Evolutionary conservation across 352 stramenopile species (phyloP).

Genomic region (Phytophthora sp.): DNA sequence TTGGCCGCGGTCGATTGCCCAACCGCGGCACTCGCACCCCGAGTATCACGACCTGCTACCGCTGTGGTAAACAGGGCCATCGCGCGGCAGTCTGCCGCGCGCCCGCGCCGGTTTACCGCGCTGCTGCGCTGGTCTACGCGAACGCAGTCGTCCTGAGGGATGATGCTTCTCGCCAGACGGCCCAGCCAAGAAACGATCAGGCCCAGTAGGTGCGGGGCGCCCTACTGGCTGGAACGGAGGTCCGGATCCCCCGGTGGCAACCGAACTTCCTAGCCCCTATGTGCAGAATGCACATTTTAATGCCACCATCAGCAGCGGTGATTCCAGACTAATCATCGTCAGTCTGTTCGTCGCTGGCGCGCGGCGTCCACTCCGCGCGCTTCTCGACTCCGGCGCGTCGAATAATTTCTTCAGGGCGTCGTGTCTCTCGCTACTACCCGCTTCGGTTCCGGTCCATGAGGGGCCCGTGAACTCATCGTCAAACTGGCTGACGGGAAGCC

Average conservation of each 20-base stretch:
- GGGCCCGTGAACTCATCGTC: constrained; percentile 9
- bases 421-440: constrained; percentile 15
- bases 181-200: not conserved
- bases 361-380: constrained; percentile 15
- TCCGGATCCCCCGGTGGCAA: too few species aligned
- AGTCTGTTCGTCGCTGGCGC: constrained; percentile 3
- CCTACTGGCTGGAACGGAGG: too few species aligned
- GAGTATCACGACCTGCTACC: not conserved
- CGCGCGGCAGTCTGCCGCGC: constrained; percentile 13
- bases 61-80: not conserved
- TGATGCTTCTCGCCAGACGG: not conserved
- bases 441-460: not conserved
- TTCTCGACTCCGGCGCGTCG: constrained; percentile 33
- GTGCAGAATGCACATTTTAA: constrained; percentile 15
- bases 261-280: not conserved
- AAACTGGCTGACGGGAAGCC: constrained; percentile 25
- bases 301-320: constrained; percentile 9
- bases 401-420: constrained; percentile 29
- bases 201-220: constrained; percentile 11
- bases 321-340: constrained; percentile 19
- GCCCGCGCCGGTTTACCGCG: too few species aligned
- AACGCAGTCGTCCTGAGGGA: not conserved
- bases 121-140: not conserved
- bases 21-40: too few species aligned
- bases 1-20: too few species aligned